A percentile compares a stretch with the other conserved stretches of the same genome.
Evolutionary conservation across 768 basidiomycete species (phyloP).

Genomic region (Tylopilus rubrobrunneus): DNA sequence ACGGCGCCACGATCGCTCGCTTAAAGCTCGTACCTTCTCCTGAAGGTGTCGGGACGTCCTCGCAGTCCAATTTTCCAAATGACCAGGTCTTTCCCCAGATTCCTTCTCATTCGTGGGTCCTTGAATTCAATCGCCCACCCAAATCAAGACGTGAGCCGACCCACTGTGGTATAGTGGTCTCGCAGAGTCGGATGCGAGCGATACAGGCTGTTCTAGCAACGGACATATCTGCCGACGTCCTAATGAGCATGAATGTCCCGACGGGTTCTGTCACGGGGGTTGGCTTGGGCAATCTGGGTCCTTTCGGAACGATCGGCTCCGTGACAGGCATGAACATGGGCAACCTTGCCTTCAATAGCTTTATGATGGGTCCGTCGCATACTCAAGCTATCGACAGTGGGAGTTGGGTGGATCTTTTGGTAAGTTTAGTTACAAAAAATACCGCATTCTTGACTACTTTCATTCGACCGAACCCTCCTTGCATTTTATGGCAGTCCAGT

Average conservation of each 20-base stretch:
- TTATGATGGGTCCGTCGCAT: constrained; percentile 24
- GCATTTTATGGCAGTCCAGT: not conserved
- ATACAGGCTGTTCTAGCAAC: constrained; percentile 61
- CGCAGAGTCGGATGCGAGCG: constrained; percentile 68
- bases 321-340: constrained; percentile 21
- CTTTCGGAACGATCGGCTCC: constrained; percentile 23
- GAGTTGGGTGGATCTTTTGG: constrained; percentile 31
- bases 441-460: not conserved
- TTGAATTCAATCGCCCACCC: constrained; percentile 59
- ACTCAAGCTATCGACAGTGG: constrained; percentile 14
- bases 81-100: constrained; percentile 24
- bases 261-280: constrained; percentile 8
- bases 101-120: constrained; percentile 49
- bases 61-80: constrained; percentile 16
- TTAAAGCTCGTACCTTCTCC: constrained; percentile 38
- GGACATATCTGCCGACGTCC: constrained; percentile 18
- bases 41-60: constrained; percentile 13
- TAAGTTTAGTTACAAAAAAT: constrained; percentile 14
- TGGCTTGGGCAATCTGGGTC: constrained; percentile 22
- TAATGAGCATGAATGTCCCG: constrained; percentile 23
- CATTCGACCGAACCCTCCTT: not conserved
- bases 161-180: constrained; percentile 59
- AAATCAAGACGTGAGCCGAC: constrained; percentile 37
- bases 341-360: constrained; percentile 22
- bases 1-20: constrained; percentile 55